Base-by-base conservation (phyloP, 768 basidiomycete genomes). In the Boletus sensibilis region DNA sequence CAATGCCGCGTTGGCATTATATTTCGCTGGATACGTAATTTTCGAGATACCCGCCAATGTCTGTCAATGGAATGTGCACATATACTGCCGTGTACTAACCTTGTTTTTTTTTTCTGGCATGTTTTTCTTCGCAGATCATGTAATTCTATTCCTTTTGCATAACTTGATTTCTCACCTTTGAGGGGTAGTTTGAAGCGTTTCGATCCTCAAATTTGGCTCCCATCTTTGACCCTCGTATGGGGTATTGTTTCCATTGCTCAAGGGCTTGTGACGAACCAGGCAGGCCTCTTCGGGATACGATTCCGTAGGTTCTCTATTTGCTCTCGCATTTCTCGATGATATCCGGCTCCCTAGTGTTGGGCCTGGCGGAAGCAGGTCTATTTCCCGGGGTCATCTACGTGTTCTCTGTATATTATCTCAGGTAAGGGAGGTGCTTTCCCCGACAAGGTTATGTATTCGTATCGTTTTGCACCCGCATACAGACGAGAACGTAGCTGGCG, bases 31-130 rank as follows among this genome's bases (percentile, higher is more conserved):
- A 47, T 86, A 86, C 60, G 75, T 84, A 16, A 56, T 78, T n/a
- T 85, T 84, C 47, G 84, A 85, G 64, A 74, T 85, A 43, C 84
- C 83, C 14, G 73, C 82, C 20, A 85, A 84, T 64, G 82, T 85
- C 25, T 25, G 67, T 66, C 13, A 11, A 27, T 34, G 2, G 5
- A 23, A 27, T 34, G 18, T 29, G 13, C 20, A 7, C 27, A 12
- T 25, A 35, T 31, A 4, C 21, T 43, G 34, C 18, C 8, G 27
- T 25, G 41, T 18, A 25, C n/a, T 56, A 39, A 55, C 23, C 42
- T 18, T 13, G 4, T 27, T n/a, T 23, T 41, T n/a, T 31, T 40
- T 39, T 25, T 27, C 3, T 45, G 29, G 27, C n/a, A 20, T 45
- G 29, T 4, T 5, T 45, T 34, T 14, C 13, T 25, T n/a, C 45